Evolutionary conservation across 2,329 filamentous ascomycete species (phyloP).

Genomic region (Alternaria brassicae): DNA sequence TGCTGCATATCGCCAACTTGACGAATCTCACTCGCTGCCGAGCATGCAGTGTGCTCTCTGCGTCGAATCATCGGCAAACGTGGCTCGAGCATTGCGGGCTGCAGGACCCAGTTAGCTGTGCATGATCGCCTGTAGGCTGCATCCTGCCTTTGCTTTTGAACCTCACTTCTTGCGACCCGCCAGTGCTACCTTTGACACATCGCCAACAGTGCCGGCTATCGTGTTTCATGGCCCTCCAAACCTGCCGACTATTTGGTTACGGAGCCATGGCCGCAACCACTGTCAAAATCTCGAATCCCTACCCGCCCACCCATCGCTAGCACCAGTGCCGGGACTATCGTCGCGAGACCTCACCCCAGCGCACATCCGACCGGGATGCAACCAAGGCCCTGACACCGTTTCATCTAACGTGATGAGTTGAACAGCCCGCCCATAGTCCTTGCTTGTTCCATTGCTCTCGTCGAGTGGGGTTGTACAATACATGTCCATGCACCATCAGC

Average conservation of each 20-base stretch:
- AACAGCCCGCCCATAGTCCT: slow-evolving; percentile 2
- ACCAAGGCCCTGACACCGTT: slow-evolving; percentile 10
- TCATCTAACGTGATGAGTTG: slow-evolving; percentile 10
- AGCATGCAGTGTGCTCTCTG: slow-evolving; percentile 11
- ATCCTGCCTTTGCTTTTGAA: slow-evolving; percentile 6
- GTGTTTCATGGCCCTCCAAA: slow-evolving; percentile 11
- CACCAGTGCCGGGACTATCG: slow-evolving; percentile 5
- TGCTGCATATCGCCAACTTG: slow-evolving; percentile 20
- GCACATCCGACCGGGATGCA: slow-evolving; percentile 7
- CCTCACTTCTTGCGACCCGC: not conserved
- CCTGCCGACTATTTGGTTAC: slow-evolving; percentile 2
- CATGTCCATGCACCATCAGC: slow-evolving; percentile 17
- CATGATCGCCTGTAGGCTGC: slow-evolving; percentile 22
- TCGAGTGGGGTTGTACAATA: slow-evolving; percentile 15
- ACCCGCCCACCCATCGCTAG: slow-evolving; percentile 1
- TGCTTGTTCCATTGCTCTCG: not conserved
- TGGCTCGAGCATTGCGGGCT: slow-evolving; percentile 20
- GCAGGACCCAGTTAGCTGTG: slow-evolving; percentile 2
- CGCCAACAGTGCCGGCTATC: not conserved
- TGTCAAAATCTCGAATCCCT: slow-evolving; percentile 14
- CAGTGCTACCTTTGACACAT: slow-evolving; percentile 14
- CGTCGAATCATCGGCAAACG: slow-evolving; percentile 28
- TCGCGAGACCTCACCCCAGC: slow-evolving; percentile 8
- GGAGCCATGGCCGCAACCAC: slow-evolving; percentile 16
- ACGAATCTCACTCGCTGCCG: slow-evolving; percentile 15